Base-by-base conservation (phyloP, 2,329 filamentous ascomycete genomes). In the Apiospora aurea region DNA sequence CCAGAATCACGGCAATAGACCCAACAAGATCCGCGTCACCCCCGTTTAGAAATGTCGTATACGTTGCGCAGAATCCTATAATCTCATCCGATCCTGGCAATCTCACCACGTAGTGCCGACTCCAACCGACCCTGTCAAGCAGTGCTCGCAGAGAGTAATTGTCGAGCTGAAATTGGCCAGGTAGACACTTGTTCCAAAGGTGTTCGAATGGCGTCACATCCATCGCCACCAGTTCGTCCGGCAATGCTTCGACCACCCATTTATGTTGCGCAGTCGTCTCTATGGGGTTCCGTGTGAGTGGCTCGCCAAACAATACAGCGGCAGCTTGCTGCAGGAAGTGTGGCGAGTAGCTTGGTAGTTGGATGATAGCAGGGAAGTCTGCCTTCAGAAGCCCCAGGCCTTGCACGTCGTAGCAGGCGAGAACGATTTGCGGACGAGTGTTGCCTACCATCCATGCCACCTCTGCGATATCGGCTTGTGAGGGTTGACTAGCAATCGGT, bases 31-130 rank as follows among this genome's bases (percentile, higher is more conserved):
- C 83, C 73, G 89, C 86, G 26, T 83, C 85, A 51, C 83, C 85
- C 73, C 85, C 85, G 74, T 89, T 86, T 66, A 86, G 84, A 78
- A 88, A 90, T 4, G 87, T 89, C 43, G 88, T 87, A 76, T 88
- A 91, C 11, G 88, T 90, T 13, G 88, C 88, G 76, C 88, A 90
- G 73, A 91, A 90, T 0, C 88, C 89, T 49, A 91, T 77, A 34
- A 88, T 75, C 47, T 83, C 81, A 10, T 78, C 78, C 3, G 79
- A 83, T 14, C 78, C 78, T 1, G 85, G 83, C n/a, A 87, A 83
- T 68, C 85, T 84, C 41, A 90, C 87, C 43, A 89, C 81, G 74
- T 88, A 89, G 78, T 91, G 88, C 81, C 87, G 87, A 11, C 85
- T 83, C 73, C 88, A 90, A 51, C 88, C 89, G 71, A 87, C 85